Evolutionary conservation across 2,329 filamentous ascomycete genomes (phyloP).

Genomic region (Xylariales sp.): DNA sequence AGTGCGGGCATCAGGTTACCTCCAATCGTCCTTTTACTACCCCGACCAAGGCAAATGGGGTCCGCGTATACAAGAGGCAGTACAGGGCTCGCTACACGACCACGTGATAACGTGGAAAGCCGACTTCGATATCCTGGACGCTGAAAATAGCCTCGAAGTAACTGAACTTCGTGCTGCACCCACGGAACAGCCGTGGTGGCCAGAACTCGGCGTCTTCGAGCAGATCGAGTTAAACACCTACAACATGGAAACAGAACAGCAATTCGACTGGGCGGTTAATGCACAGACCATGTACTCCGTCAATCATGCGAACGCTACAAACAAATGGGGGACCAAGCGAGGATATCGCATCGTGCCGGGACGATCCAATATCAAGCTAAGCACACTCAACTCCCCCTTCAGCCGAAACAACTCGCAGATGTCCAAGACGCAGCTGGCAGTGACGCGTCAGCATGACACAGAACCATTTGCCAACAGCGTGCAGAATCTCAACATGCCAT

Average conservation of each 20-base stretch:
- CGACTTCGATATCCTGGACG: conserved; percentile 25
- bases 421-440: conserved; percentile 28
- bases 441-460: conserved; percentile 40
- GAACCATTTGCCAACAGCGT: conserved; percentile 34
- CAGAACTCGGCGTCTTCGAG: conserved; percentile 25
- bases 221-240: conserved; percentile 26
- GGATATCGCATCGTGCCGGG: conserved; percentile 38
- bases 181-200: conserved; percentile 26
- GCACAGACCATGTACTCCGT: conserved; percentile 33
- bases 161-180: conserved; percentile 23
- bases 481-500: conserved; percentile 28
- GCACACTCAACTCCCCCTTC: conserved; percentile 30
- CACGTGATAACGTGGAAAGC: conserved; percentile 25
- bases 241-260: conserved; percentile 21
- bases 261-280: conserved; percentile 32
- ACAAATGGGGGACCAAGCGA: conserved; percentile 35
- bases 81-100: conserved; percentile 22
- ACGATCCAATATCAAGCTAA: conserved; percentile 30
- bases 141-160: conserved; percentile 22
- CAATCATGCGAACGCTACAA: conserved; percentile 29
- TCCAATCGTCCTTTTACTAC: conserved; percentile 23
- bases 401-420: conserved; percentile 26
- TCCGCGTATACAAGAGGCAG: conserved; percentile 13
- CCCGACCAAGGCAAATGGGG: conserved; percentile 5
- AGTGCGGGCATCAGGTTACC: conserved; percentile 33